A percentile compares a stretch with the other conserved stretches of the same genome.
These are phyloP conservation scores for Suillus placidus DNA, from an alignment of 768 basidiomycete genomes.

Conservation along the genomic window DNA sequence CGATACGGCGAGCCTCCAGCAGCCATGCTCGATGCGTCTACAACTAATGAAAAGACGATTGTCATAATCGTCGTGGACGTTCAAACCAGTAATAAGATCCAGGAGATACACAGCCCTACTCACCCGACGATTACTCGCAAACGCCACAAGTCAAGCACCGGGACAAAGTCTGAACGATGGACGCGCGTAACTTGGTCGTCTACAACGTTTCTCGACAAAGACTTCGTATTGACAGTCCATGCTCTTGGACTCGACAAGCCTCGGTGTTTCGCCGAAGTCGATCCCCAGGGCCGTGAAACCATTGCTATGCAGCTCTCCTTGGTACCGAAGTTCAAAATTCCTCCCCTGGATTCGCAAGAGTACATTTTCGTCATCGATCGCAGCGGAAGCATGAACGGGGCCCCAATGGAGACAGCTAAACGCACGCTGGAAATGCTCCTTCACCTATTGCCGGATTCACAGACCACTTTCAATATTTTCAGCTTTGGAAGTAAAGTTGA, in stretches of 20 bases:
- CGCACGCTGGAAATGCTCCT: constrained; percentile 49
- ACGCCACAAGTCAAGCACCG: constrained; percentile 38
- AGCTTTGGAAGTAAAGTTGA: constrained; percentile 45
- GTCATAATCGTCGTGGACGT: constrained; percentile 47
- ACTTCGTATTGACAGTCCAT: constrained; percentile 54
- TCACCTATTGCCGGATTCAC: constrained; percentile 45
- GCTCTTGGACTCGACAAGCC: constrained; percentile 55
- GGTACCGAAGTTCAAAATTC: constrained; percentile 53
- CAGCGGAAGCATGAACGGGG: constrained; percentile 53
- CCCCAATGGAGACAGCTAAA: constrained; percentile 50
- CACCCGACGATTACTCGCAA: constrained; percentile 39
- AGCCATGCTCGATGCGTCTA: constrained; percentile 35
- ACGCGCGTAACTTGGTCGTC: constrained; percentile 45
- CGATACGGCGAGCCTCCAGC: constrained; percentile 55
- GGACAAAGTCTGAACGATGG: constrained; percentile 42
- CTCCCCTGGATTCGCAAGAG: constrained; percentile 48
- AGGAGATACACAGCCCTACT: constrained; percentile 44
- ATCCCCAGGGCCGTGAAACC: constrained; percentile 29
- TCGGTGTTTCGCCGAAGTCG: constrained; percentile 56
- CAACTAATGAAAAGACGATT: constrained; percentile 36
- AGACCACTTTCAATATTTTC: constrained; percentile 58
- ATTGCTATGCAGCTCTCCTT: constrained; percentile 56
- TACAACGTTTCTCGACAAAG: constrained; percentile 42
- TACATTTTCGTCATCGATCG: constrained; percentile 65
- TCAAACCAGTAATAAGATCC: constrained; percentile 51